Evolutionary conservation across 176 grass and related monocot species (phyloP), one percentile per base, ranked within the genome.

Genomic region (Eragrostis curvula): DNA sequence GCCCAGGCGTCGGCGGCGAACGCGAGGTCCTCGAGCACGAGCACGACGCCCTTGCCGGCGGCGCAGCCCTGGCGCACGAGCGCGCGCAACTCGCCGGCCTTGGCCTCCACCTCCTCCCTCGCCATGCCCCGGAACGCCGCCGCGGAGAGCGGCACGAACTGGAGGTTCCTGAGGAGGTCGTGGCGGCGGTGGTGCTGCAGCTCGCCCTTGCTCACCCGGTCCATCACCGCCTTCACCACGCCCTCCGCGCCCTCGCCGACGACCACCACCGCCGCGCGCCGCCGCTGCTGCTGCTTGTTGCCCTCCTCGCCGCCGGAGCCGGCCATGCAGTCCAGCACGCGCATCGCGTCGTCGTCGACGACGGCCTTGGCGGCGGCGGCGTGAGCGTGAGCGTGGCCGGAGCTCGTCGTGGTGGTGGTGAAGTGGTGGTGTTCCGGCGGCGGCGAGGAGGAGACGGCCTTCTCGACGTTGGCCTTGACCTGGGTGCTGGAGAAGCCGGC

Each of bases 401-500:
- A 72, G 12, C 43, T 16, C 18, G 45, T 27, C 58, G 75, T 25
- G 2, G 39, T 50, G 16, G 9, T 11, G 6, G 42, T 15, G 45
- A 43, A 68, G 6, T 45, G 50, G 4, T 77, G 52, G 9, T 74
- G 29, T 0, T 50, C 61, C 18, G 77, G n/a, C 0, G 29, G 15
- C 2, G 58, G 20, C 24, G 81, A 78, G 11, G 12, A 3, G 7
- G 71, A 77, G 10, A 88, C 71, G 20, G 89, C 66, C 36, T 83
- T 92, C 80, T 96, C 87, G 51, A 99, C 87, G 84, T 93, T 89
- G 68, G 29, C 85, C 87, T 96, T 99, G 13, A 99, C 93, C 66
- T 96, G 91, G 8, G 85, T 70, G 85, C 96, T 96, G 8, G 85
- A 94, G 89, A 96, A 99, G 29, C 96, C 91, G 8, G 96, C 96